Base-by-base conservation (phyloP, 2,329 filamentous ascomycete genomes). In the Raffaelea albimanens region DNA sequence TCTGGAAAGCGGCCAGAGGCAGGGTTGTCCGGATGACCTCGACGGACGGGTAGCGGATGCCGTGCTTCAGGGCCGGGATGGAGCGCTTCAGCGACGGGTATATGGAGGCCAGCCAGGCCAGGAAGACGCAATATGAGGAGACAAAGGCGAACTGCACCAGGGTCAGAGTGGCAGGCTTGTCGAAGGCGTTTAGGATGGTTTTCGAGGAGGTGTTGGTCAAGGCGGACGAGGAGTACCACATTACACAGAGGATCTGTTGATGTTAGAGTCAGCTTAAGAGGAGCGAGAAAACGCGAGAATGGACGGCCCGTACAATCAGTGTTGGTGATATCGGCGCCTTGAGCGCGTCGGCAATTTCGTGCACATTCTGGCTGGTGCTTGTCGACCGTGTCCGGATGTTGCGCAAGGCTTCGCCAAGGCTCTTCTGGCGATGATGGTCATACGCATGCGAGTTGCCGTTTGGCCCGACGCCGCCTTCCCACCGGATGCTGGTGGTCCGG, bases 171-270 rank as follows among this genome's bases (percentile, higher is more conserved):
- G 93, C 85, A 2, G 91, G 91, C 66, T 88, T 93, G 50, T 87
- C 82, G 55, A 96, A 87, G 40, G 87, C 86, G 56, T 88, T 96
- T 52, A 97, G 74, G 60, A 98, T 98, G 18, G 91, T 87, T 69
- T 98, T 98, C 45, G 93, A 96, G 21, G 93, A 97, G 2, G 93
- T 96, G 63, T 97, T 98, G 52, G 93, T 96, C 57, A 97, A 72
- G 53, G 94, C 93, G 40, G 91, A 97, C 21, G 90, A 95, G 63
- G 86, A 78, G 71, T 97, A 98, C 93, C 93, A 97, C 60, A 91
- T 68, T 49, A 90, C 69, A 67, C 91, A 97, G 43, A 96, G 81
- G 44, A 77, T 67, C 91, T 96, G 34, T 20, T 20, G 22, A 23
- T 11, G 18, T 11, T 2, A 8, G 8, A 10, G 29, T 39, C 25